phyloP scores from a whole-genome alignment of 441 rosid genomes.

The Sinapis alba region DNA sequence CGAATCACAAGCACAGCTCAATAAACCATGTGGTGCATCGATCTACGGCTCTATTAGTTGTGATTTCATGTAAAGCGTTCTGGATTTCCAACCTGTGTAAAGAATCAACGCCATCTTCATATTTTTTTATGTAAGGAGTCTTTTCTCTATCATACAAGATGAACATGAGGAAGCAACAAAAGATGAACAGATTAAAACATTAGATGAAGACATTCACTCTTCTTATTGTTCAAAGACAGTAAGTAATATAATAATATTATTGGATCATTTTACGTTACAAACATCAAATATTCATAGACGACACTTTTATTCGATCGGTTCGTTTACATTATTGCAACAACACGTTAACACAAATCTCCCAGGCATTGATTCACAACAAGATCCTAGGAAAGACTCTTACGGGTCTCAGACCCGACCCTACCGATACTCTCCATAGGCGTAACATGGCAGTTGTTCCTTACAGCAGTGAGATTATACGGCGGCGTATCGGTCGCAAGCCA shows the following conservation, averaged over 20 bases:
- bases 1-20: background rate
- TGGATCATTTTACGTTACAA: background rate
- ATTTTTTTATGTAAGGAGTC: background rate
- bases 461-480: constrained; percentile 39
- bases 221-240: no score
- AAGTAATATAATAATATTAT: no score
- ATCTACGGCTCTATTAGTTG: background rate
- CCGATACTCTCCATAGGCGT: background rate
- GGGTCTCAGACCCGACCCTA: constrained; percentile 9
- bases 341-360: background rate
- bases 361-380: background rate
- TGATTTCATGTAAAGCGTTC: background rate
- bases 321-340: background rate
- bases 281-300: background rate
- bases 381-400: constrained; percentile 12
- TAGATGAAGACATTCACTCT: background rate
- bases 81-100: background rate
- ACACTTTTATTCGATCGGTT: background rate
- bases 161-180: background rate
- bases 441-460: constrained; percentile 48
- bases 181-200: no score
- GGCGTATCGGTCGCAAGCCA: constrained; percentile 61
- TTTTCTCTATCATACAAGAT: background rate
- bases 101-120: background rate
- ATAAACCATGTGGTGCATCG: background rate